These are phyloP conservation scores for Pseudopithomyces maydicus DNA, from an alignment of 2,329 filamentous ascomycete species.

Conservation along the genomic window DNA sequence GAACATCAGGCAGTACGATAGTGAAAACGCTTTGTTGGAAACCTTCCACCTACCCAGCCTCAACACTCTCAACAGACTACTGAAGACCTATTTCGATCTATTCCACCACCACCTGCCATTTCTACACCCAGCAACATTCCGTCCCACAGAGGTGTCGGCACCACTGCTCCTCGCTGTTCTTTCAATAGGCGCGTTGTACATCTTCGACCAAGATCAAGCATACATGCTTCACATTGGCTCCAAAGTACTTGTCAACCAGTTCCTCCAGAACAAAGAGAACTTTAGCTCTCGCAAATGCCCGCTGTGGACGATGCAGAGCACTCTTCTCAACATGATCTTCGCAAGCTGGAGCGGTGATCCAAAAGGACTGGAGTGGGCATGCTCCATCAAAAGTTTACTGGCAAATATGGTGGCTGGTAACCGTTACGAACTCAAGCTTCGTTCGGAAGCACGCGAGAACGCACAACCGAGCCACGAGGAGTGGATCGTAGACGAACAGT, in stretches of 20 bases:
- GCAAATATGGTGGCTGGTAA: constrained; percentile 99
- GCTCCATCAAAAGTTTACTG: constrained; percentile 96
- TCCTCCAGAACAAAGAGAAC: constrained; percentile 96
- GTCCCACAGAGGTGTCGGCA: constrained; percentile 77
- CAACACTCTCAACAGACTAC: constrained; percentile 83
- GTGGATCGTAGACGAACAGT: constrained; percentile 97
- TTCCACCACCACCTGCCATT: constrained; percentile 98
- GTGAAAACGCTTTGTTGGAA: constrained; percentile 80
- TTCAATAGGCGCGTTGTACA: constrained; percentile 94
- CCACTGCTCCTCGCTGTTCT: constrained; percentile 86
- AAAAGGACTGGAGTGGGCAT: constrained; percentile 97
- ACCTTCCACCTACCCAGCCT: constrained; percentile 87
- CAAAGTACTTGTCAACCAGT: constrained; percentile 95
- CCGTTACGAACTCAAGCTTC: constrained; percentile 91
- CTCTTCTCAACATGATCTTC: constrained; percentile 97
- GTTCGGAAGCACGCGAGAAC: constrained; percentile 83
- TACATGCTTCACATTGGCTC: constrained; percentile 98
- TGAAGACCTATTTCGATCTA: constrained; percentile 94
- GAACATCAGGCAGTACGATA: constrained; percentile 81
- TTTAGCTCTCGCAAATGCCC: constrained; percentile 98
- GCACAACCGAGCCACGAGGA: constrained; percentile 78
- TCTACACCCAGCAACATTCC: constrained; percentile 89
- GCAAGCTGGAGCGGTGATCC: constrained; percentile 98
- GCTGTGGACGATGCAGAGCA: constrained; percentile 97
- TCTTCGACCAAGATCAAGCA: constrained; percentile 95